phyloP scores from a whole-genome alignment of 352 stramenopile species.

The Pythium sukuiense region DNA sequence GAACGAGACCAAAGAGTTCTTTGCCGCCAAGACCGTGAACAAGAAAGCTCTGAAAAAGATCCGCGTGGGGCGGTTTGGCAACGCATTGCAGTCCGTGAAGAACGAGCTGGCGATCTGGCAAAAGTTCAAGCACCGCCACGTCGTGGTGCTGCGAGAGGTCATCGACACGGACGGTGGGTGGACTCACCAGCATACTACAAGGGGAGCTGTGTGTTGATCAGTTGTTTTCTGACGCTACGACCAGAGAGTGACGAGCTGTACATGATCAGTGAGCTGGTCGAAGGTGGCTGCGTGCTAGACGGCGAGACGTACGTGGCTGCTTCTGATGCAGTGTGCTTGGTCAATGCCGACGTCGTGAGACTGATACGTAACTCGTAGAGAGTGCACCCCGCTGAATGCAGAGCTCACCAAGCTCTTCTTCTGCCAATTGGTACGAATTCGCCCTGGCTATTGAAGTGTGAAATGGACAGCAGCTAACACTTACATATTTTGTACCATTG shows the following conservation, averaged over 20 bases:
- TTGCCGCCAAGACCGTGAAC: conserved; percentile 75
- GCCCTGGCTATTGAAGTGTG: background rate
- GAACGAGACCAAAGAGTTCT: conserved; percentile 67
- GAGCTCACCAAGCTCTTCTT: conserved; percentile 73
- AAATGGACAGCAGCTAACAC: background rate
- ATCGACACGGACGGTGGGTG: conserved; percentile 89
- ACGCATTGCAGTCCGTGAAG: conserved; percentile 81
- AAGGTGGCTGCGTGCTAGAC: conserved; percentile 67
- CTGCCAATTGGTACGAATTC: conserved; percentile 59
- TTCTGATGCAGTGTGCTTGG: background rate
- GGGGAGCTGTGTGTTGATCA: background rate
- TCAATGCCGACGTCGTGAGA: background rate
- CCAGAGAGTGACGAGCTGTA: conserved; percentile 76
- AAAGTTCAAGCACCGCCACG: conserved; percentile 94
- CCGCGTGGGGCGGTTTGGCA: conserved; percentile 67
- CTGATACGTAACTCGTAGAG: conserved; percentile 24
- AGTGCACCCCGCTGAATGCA: conserved; percentile 61
- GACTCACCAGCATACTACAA: no score
- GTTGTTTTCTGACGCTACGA: background rate
- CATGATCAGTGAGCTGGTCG: conserved; percentile 83
- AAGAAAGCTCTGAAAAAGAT: conserved; percentile 70
- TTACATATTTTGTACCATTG: background rate
- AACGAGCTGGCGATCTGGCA: conserved; percentile 97
- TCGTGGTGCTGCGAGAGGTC: conserved; percentile 94
- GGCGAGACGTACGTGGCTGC: conserved; percentile 48